These are phyloP conservation scores for Berberis thunbergii DNA, from an alignment of 164 flowering plant species.

Conservation along the genomic window DNA sequence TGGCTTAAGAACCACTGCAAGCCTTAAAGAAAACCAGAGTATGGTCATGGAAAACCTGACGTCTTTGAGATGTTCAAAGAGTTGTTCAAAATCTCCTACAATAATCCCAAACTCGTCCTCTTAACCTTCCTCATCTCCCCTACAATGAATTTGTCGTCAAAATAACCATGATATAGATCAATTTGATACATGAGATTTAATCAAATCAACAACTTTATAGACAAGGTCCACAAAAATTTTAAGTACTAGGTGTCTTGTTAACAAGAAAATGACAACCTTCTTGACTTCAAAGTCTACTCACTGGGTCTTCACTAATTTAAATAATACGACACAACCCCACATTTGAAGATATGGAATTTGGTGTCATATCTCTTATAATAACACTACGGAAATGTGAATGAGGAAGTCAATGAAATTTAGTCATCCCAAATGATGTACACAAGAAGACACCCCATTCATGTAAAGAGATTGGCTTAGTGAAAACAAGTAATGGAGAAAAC, in stretches of 20 bases:
- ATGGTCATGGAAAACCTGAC: not conserved
- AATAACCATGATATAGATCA: too few species aligned
- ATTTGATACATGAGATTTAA: too few species aligned
- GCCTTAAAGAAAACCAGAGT: not conserved
- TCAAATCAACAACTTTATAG: too few species aligned
- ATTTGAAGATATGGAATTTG: not conserved
- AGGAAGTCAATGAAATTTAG: too few species aligned
- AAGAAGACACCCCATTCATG: too few species aligned
- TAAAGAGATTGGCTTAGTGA: not conserved
- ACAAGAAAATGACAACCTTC: not conserved
- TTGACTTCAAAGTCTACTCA: not conserved
- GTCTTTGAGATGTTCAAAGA: not conserved
- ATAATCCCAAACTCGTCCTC: not conserved
- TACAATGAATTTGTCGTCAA: not conserved
- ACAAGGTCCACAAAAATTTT: too few species aligned
- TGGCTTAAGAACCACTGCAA: not conserved
- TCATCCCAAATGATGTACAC: too few species aligned
- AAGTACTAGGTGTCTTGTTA: too few species aligned
- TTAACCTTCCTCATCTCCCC: not conserved
- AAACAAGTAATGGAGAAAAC: conserved; percentile 5
- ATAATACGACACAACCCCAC: not conserved
- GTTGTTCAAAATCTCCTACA: not conserved
- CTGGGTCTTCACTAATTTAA: not conserved
- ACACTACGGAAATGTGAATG: too few species aligned
- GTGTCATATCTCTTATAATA: too few species aligned